Evolutionary conservation across 2,329 filamentous ascomycete genomes (phyloP), one percentile per base, ranked within the genome.

Genomic region (Fusarium sterilihyphosum): DNA sequence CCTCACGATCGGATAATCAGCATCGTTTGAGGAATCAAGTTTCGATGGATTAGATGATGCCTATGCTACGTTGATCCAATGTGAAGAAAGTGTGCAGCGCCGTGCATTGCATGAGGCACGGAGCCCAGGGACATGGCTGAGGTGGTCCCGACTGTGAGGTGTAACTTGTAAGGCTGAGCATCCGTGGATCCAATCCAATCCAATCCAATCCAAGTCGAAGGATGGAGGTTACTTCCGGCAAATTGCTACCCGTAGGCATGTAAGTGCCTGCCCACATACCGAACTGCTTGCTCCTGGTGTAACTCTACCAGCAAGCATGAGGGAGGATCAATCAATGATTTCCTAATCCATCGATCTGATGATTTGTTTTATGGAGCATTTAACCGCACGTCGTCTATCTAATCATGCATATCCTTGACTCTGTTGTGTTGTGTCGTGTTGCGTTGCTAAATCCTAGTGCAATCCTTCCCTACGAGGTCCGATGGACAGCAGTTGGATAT

Each of bases 141-240:
- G 58, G 67, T 70, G 57, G 67, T 70, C 62, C 71, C 63, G 61
- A 67, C 54, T 70, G 66, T 74, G 69, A 76, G 75, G 75, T 70
- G 31, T 77, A 16, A 35, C 14, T 35, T 35, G 33, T 35, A 76
- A 77, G 61, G 61, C 69, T 73, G 70, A 73, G 54, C 40, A n/a
- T 41, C n/a, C 40, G 44, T 41, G 11, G 37, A 37, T 22, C 17
- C 37, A 20, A 24, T n/a, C 47, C 29, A 35, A n/a, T n/a, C n/a
- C 46, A 49, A 50, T 50, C 29, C 29, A 35, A 35, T 35, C 33
- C 29, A 35, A 35, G 14, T 35, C 33, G 13, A 50, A 35, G 40
- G 50, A 62, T 43, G 57, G 38, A 38, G 38, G 61, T 52, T 53
- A 46, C 56, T 53, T 49, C 63, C 41, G 64, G 60, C 59, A 65